Evolutionary conservation across 306 rosid genomes (phyloP).

Genomic region (Coriaria nepalensis): DNA sequence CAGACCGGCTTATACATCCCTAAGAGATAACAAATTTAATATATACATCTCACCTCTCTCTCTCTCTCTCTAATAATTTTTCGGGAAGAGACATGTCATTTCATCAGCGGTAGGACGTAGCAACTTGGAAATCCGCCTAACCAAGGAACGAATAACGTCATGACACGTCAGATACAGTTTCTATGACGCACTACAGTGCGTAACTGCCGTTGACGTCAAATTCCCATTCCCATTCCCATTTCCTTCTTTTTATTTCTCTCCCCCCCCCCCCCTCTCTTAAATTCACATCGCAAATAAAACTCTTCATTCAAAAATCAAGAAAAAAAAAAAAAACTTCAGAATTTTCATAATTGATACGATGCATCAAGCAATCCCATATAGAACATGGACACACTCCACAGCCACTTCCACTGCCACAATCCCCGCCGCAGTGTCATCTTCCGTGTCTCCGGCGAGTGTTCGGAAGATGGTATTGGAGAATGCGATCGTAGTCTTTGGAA

Average conservation of each 20-base stretch:
- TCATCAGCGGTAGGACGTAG: conserved; percentile 6
- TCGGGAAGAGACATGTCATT: background rate
- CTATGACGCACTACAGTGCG: conserved; percentile 41
- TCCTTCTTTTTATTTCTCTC: background rate
- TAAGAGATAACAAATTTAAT: too few species aligned
- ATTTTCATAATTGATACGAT: conserved; percentile 6
- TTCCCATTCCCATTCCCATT: conserved; percentile 10
- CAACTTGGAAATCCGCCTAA: conserved; percentile 26
- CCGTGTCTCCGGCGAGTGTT: conserved; percentile 7
- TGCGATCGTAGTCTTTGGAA: conserved; percentile 60
- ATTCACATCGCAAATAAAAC: background rate
- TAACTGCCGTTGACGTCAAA: conserved; percentile 57
- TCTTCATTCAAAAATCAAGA: background rate
- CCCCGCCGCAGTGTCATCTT: background rate
- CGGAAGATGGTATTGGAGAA: conserved; percentile 37
- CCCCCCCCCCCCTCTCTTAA: conserved; percentile 1
- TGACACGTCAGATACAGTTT: conserved; percentile 29
- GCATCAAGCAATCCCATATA: conserved; percentile 79
- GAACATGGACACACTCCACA: conserved; percentile 18
- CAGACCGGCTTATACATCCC: too few species aligned
- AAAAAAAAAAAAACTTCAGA: too few species aligned
- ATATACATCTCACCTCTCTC: too few species aligned
- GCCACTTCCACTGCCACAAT: background rate
- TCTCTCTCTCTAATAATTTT: too few species aligned
- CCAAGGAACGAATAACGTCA: conserved; percentile 22